A percentile compares a stretch with the other conserved stretches of the same genome.
phyloP scores from a whole-genome alignment of 306 rosid genomes.

The Begonia loranthoides region DNA sequence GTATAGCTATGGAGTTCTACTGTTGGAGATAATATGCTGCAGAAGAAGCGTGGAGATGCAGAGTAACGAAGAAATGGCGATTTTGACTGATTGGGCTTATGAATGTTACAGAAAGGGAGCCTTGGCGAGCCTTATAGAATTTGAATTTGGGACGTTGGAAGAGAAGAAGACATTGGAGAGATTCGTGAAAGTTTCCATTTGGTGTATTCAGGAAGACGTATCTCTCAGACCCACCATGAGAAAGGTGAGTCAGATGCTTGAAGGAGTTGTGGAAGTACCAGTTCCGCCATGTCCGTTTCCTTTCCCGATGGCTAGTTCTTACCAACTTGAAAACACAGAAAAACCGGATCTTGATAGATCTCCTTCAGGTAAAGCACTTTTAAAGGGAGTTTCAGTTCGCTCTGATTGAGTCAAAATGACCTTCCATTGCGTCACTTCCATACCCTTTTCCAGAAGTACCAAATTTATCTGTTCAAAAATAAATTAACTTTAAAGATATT shows the following conservation, averaged over 20 bases:
- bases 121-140: slow-evolving; percentile 6
- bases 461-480: too few species aligned
- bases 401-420: too few species aligned
- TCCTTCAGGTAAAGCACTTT: too few species aligned
- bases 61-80: slow-evolving; percentile 7
- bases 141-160: slow-evolving; percentile 6
- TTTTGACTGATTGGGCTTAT: slow-evolving; percentile 26
- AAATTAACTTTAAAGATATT: too few species aligned
- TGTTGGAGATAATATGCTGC: slow-evolving; percentile 16
- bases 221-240: slow-evolving; percentile 17
- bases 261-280: slow-evolving; percentile 15
- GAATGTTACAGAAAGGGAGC: slow-evolving; percentile 18
- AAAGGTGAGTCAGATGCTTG: slow-evolving; percentile 17
- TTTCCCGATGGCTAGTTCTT: background rate
- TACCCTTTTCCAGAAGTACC: too few species aligned
- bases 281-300: slow-evolving; percentile 18
- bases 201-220: slow-evolving; percentile 20
- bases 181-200: slow-evolving; percentile 15
- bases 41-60: slow-evolving; percentile 16
- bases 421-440: too few species aligned
- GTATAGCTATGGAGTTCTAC: slow-evolving; percentile 17
- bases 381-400: too few species aligned
- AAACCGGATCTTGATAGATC: too few species aligned
- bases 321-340: too few species aligned
- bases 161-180: slow-evolving; percentile 12